phyloP scores from a whole-genome alignment of 257 asterid genomes.

The Salvia rosmarinus region DNA sequence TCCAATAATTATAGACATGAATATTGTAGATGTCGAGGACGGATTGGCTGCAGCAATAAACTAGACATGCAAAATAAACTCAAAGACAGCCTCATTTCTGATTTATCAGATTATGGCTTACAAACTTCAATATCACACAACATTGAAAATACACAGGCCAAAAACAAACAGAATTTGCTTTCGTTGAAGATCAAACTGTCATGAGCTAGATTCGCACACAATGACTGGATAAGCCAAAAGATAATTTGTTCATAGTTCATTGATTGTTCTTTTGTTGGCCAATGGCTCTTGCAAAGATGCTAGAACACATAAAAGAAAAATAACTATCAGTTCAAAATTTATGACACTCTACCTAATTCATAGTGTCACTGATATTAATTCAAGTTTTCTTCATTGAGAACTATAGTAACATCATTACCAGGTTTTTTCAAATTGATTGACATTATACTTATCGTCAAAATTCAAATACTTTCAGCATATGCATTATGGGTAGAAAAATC shows the following conservation, averaged over 20 bases:
- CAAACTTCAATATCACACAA: background rate
- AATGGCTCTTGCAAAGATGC: too few species aligned
- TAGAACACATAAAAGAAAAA: too few species aligned
- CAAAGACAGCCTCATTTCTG: conserved; percentile 8
- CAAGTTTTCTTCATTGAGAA: too few species aligned
- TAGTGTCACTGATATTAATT: too few species aligned
- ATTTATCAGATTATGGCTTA: background rate
- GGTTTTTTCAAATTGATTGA: too few species aligned
- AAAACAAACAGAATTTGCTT: conserved; percentile 1
- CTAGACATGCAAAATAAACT: background rate
- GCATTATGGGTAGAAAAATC: too few species aligned
- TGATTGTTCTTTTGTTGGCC: too few species aligned
- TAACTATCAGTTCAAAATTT: too few species aligned
- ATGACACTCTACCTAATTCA: too few species aligned
- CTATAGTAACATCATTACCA: background rate
- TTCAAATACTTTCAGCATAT: too few species aligned
- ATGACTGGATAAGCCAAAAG: background rate
- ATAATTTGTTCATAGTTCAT: too few species aligned
- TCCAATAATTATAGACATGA: conserved; percentile 8
- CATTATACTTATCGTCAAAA: too few species aligned
- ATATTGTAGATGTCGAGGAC: conserved; percentile 1
- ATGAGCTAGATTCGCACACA: background rate
- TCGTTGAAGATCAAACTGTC: background rate
- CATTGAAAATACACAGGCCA: background rate
- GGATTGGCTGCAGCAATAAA: background rate